Base-by-base conservation (phyloP, 2,329 filamentous ascomycete species). In the Bimuria novae-zelandiae region DNA sequence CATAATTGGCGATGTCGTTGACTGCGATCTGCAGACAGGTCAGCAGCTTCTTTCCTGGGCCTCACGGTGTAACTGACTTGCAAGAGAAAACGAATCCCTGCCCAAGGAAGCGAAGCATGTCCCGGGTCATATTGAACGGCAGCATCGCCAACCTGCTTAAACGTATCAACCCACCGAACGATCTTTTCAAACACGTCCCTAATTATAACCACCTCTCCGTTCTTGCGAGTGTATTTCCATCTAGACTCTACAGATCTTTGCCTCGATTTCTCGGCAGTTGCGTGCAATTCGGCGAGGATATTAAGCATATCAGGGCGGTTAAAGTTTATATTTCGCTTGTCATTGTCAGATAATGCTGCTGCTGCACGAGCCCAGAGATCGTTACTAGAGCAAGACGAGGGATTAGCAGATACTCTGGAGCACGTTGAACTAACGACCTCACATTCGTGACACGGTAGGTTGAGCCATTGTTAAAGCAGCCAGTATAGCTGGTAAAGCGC, bases 61-160 rank as follows among this genome's bases (percentile, higher is more conserved):
- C 10, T 2, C 17, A 23, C 14, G 2, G 19, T 54, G 25, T 33
- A 32, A 54, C 52, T 30, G 43, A 69, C 72, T 48, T 70, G 60
- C 4, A 74, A 61, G 16, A 75, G 43, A 36, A 72, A 60, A 8
- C 69, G 61, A 42, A 73, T 52, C 12, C 55, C 65, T 25, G 68
- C 66, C 69, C 64, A 75, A 14, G 67, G 71, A 32, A 74, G 59
- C 23, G 62, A 59, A 17, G 68, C 67, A 59, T 73, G 67, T 10
- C 51, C 59, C 2, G 71, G 67, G 48, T 74, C 64, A 54, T 65
- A 70, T 41, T 70, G 63, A 19, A 69, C 54, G 0, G 61, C 63
- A 42, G 65, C 53, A 59, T 75, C 66, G 0, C 68, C 68, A 33
- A 72, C 55, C 21, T 57, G 39, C 51, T 63, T 70, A 54, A 73